Evolutionary conservation across 169 alveolate genomes (phyloP).

Genomic region (Eimeria tenella): DNA sequence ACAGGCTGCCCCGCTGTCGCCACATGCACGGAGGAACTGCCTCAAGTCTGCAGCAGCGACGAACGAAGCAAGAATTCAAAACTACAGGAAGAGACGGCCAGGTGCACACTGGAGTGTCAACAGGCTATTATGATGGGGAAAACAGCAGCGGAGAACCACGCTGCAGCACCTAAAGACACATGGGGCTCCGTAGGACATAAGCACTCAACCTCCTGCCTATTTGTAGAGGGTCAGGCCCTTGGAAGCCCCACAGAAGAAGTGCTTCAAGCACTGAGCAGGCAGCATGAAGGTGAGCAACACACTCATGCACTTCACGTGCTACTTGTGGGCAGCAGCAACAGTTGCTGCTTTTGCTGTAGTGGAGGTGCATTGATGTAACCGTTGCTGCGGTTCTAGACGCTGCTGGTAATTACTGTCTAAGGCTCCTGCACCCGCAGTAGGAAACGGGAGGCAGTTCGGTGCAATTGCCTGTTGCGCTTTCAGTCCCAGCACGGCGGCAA

Average conservation of each 20-base stretch:
- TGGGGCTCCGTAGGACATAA: neutral
- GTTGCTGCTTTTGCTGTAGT: slow-evolving; percentile 10
- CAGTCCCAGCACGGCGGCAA: neutral
- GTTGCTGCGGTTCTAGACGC: too few species aligned
- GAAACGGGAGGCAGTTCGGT: neutral
- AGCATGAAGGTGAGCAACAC: neutral
- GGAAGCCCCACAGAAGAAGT: neutral
- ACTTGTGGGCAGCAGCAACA: slow-evolving; percentile 13
- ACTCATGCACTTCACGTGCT: neutral
- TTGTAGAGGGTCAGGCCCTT: neutral
- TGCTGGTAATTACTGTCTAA: too few species aligned
- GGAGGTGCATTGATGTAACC: neutral
- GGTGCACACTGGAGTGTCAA: neutral
- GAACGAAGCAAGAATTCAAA: too few species aligned
- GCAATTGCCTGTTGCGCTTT: neutral
- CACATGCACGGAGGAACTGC: neutral
- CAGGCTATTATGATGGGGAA: too few species aligned
- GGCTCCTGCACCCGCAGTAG: too few species aligned
- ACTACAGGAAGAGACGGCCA: neutral
- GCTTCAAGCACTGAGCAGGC: neutral
- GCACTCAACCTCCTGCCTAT: neutral
- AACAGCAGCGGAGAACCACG: too few species aligned
- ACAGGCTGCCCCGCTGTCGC: neutral
- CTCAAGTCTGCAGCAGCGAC: too few species aligned
- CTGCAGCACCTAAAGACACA: neutral